These are phyloP conservation scores for Gossypium longicalyx DNA, from an alignment of 345 rosid species.

Conservation along the genomic window DNA sequence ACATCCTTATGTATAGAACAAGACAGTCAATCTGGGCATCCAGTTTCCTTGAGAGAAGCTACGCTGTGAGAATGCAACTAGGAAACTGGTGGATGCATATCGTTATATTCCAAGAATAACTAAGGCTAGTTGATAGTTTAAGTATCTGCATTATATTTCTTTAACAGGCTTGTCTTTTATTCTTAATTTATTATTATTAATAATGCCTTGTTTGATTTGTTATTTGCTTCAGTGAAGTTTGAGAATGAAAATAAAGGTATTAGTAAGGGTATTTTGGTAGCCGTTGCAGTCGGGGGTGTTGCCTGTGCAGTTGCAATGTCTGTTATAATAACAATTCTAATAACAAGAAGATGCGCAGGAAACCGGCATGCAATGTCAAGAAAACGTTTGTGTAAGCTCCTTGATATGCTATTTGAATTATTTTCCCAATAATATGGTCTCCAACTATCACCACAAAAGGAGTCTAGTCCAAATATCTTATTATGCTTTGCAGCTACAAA, in stretches of 20 bases:
- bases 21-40: background rate
- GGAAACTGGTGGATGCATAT: background rate
- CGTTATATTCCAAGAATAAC: background rate
- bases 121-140: background rate
- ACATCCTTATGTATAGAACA: background rate
- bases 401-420: background rate
- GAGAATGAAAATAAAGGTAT: constrained; percentile 28
- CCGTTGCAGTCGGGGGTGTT: constrained; percentile 52
- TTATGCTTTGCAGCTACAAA: constrained; percentile 50
- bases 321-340: constrained; percentile 35
- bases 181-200: background rate
- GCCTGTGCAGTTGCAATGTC: constrained; percentile 43
- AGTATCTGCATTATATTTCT: background rate
- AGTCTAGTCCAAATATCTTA: constrained; percentile 5
- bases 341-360: constrained; percentile 41
- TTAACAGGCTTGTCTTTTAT: background rate
- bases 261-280: constrained; percentile 49
- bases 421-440: background rate
- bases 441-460: background rate
- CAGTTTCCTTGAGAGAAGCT: background rate
- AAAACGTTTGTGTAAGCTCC: constrained; percentile 56
- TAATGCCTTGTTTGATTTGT: constrained; percentile 2
- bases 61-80: background rate
- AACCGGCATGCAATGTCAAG: constrained; percentile 43
- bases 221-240: constrained; percentile 30